Percentiles rank a stretch among this genome's conserved stretches.
phyloP scores from a whole-genome alignment of 2,329 filamentous ascomycete genomes.

The Fusarium sp. region DNA sequence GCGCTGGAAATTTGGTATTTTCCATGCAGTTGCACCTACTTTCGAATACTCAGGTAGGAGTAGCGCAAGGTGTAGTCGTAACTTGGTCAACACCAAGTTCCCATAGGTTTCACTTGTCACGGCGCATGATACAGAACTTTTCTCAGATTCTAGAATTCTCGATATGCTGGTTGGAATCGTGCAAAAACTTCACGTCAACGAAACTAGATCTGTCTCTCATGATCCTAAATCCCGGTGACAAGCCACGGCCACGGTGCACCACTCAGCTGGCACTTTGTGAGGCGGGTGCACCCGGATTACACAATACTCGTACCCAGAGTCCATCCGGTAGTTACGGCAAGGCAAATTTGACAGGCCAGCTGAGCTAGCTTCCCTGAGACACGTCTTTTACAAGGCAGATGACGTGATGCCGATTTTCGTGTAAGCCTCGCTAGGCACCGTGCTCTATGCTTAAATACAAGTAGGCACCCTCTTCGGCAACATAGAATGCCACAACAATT shows the following conservation, averaged over 20 bases:
- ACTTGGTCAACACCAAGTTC: not conserved
- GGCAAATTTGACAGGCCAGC: not conserved
- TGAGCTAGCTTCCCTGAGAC: not conserved
- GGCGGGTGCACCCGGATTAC: not conserved
- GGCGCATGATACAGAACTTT: not conserved
- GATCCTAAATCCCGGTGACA: not conserved
- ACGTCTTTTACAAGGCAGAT: not conserved
- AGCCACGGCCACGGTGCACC: not conserved
- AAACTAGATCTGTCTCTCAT: not conserved
- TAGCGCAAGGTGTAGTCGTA: not conserved
- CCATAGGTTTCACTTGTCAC: not conserved
- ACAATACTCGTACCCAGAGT: no score
- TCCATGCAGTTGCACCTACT: not conserved
- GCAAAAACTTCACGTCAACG: not conserved
- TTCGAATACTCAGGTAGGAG: not conserved
- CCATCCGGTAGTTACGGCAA: not conserved
- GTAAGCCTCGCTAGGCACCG: not conserved
- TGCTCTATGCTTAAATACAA: not conserved
- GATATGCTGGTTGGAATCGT: not conserved
- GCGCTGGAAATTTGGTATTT: not conserved
- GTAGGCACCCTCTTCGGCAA: not conserved
- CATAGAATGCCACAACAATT: not conserved
- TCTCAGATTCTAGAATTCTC: not conserved
- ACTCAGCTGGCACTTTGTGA: not conserved
- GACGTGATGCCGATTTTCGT: not conserved